Evolutionary conservation across 2,329 filamentous ascomycete species (phyloP).

Genomic region (Verticillium zaregamsianum): DNA sequence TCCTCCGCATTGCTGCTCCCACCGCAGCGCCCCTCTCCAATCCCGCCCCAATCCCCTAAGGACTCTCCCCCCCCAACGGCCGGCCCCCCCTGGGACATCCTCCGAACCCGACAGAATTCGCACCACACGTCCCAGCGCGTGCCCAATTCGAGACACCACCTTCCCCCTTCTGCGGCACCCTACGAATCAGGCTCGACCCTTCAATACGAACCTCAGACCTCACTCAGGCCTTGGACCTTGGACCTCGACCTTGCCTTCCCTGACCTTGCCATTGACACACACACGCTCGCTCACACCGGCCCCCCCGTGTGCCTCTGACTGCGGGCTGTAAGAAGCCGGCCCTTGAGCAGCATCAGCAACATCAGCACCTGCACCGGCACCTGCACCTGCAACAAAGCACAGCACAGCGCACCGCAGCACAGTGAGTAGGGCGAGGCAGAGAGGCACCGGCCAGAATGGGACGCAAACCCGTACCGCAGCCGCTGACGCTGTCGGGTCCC

Average conservation of each 20-base stretch:
- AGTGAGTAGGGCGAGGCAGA: not conserved
- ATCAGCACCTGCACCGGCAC: not conserved
- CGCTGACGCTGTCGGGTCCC: conserved; percentile 47
- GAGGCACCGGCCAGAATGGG: conserved; percentile 35
- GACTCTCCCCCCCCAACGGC: not conserved
- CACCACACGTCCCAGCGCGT: not conserved
- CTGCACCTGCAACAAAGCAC: not conserved
- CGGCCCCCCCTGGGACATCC: not conserved
- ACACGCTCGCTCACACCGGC: not conserved
- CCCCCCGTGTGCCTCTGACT: not conserved
- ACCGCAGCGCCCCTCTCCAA: not conserved
- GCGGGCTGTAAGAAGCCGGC: not conserved
- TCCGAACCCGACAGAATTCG: not conserved
- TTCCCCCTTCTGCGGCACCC: not conserved
- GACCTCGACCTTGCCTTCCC: not conserved
- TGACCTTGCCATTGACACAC: not conserved
- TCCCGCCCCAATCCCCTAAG: not conserved
- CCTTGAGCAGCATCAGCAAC: not conserved
- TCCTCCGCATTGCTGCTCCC: not conserved
- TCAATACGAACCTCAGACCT: not conserved
- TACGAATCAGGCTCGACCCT: not conserved
- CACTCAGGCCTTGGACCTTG: not conserved
- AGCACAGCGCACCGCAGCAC: conserved; percentile 11
- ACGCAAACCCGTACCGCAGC: conserved; percentile 55
- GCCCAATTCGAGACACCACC: not conserved